Evolutionary conservation across 805 yeast genomes (phyloP).

Genomic region (Vanderwaltozyma tropicalis): DNA sequence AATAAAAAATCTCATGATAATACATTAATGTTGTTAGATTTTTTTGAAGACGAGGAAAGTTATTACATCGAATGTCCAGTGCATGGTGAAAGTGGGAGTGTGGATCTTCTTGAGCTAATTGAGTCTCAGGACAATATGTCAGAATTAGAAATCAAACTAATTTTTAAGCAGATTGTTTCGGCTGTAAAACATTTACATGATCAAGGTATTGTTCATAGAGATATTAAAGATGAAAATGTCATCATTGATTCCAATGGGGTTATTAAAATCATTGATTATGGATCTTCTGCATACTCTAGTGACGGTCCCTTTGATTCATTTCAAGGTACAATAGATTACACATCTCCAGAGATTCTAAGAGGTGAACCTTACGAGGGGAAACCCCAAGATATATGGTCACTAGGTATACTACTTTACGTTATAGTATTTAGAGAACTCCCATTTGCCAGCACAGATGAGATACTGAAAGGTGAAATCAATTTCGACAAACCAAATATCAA

Average conservation of each 20-base stretch:
- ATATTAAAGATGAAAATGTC: constrained; percentile 87
- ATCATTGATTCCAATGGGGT: constrained; percentile 73
- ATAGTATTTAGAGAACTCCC: constrained; percentile 88
- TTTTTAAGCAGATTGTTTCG: constrained; percentile 67
- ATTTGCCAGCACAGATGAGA: constrained; percentile 87
- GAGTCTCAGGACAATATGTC: constrained; percentile 72
- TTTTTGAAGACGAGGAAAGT: constrained; percentile 81
- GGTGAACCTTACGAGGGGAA: constrained; percentile 85
- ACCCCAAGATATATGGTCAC: constrained; percentile 95
- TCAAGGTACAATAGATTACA: constrained; percentile 94
- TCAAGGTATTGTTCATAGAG: constrained; percentile 84
- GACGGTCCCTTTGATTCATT: constrained; percentile 94
- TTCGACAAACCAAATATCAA: constrained; percentile 25
- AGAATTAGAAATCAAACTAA: constrained; percentile 63
- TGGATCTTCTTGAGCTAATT: constrained; percentile 83
- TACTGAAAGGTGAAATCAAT: constrained; percentile 74
- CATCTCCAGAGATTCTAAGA: constrained; percentile 87
- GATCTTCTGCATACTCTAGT: constrained; percentile 81
- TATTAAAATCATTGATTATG: constrained; percentile 84
- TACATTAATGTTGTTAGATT: constrained; percentile 74
- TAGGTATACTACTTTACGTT: constrained; percentile 86
- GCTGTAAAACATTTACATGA: constrained; percentile 74
- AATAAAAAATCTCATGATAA: constrained; percentile 73
- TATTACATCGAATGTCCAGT: constrained; percentile 85
- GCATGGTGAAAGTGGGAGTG: constrained; percentile 81